Evolutionary conservation across 108 stramenopile species (phyloP).

Genomic region (Skeletonema grethae): DNA sequence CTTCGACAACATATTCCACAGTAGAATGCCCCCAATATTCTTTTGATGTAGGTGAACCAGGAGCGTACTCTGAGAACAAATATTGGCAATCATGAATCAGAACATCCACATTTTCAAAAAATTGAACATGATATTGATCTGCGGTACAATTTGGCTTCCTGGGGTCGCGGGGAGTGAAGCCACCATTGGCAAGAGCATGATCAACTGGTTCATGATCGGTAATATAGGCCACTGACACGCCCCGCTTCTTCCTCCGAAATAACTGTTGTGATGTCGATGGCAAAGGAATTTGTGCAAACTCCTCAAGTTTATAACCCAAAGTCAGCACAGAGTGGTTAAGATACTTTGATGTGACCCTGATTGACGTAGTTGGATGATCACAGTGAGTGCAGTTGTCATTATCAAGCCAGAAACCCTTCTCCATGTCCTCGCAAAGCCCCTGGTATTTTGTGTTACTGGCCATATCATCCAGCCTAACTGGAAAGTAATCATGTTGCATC

Average conservation of each 20-base stretch:
- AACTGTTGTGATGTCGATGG: not conserved
- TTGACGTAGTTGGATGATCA: constrained; percentile 15
- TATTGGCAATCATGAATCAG: constrained; percentile 43
- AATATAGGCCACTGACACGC: constrained; percentile 42
- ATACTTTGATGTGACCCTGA: constrained; percentile 44
- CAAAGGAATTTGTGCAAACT: constrained; percentile 14
- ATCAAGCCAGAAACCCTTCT: constrained; percentile 26
- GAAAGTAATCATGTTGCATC: constrained; percentile 51
- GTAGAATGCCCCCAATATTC: constrained; percentile 46
- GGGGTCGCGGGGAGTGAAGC: not conserved
- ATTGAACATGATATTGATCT: constrained; percentile 40
- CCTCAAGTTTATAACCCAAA: constrained; percentile 43
- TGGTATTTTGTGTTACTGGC: constrained; percentile 23
- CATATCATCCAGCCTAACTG: constrained; percentile 36
- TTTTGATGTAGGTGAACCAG: constrained; percentile 19
- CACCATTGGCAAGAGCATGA: constrained; percentile 31
- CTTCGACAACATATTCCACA: constrained; percentile 50
- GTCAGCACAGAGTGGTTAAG: constrained; percentile 42
- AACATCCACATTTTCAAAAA: constrained; percentile 37
- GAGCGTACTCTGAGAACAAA: constrained; percentile 23
- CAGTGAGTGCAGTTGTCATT: constrained; percentile 8
- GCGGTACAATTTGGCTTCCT: constrained; percentile 11
- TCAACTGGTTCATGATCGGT: constrained; percentile 49
- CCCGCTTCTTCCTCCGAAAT: constrained; percentile 10
- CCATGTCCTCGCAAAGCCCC: constrained; percentile 34